phyloP scores from a whole-genome alignment of 2,329 filamentous ascomycete species.

The Diaporthe sp. region DNA sequence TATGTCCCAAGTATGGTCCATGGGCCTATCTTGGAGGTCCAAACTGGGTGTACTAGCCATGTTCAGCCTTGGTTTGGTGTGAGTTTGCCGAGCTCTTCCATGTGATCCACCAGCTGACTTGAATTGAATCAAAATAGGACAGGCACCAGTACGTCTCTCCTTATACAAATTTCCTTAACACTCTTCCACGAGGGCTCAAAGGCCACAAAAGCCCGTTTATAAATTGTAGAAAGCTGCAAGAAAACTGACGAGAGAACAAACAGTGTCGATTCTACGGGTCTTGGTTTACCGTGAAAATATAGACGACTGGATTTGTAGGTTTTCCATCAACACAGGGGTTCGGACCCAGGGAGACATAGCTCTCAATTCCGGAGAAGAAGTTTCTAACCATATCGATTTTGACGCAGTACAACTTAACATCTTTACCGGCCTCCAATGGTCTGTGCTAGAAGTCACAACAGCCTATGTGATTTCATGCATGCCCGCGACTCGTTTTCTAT shows the following conservation, averaged over 20 bases:
- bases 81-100: neutral
- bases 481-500: slow-evolving; percentile 6
- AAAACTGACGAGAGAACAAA: neutral
- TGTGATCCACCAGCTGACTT: neutral
- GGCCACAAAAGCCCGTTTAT: neutral
- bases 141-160: neutral
- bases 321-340: neutral
- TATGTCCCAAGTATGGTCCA: slow-evolving; percentile 8
- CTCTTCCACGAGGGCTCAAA: neutral
- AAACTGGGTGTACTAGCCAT: slow-evolving; percentile 2
- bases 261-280: slow-evolving; percentile 5
- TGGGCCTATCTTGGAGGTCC: slow-evolving; percentile 5
- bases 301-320: slow-evolving; percentile 11
- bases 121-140: neutral
- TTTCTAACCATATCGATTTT: neutral
- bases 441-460: slow-evolving; percentile 13
- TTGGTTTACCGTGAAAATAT: slow-evolving; percentile 12
- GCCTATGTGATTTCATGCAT: slow-evolving; percentile 16
- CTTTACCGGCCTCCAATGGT: slow-evolving; percentile 7
- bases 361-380: neutral
- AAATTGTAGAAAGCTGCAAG: neutral
- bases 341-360: neutral
- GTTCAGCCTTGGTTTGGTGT: slow-evolving; percentile 18
- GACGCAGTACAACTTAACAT: neutral
- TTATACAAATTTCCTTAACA: neutral